Base-by-base conservation (phyloP, 805 yeast genomes). In the baker's yeast (Saccharomyces cerevisiae) region DNA sequence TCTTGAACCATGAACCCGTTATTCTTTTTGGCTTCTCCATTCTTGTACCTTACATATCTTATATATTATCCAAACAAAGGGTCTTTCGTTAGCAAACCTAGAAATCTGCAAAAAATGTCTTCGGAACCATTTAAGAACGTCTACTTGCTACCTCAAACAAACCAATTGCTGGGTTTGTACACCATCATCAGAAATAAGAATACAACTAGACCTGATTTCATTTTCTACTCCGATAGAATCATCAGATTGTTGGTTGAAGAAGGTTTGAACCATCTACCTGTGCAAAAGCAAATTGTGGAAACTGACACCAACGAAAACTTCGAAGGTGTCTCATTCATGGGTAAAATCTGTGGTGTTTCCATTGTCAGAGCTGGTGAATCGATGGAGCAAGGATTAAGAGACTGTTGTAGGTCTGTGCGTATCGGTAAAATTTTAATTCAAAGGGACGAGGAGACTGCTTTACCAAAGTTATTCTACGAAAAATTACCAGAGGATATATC, bases 341-440 rank as follows among this genome's bases (percentile, higher is more conserved):
- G 99, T 47, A 90, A 89, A 72, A 94, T 94, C 57, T 92, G 98
- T 70, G 99, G 99, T 60, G 99, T 94, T 41, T 89, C 97, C 17
- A 94, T 94, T 68, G 95, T 94, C 64, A 81, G 99, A 69, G 99
- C 99, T 4, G 99, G 99, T 61, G 99, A 94, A 72, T 86, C 96
- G 47, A 94, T 94, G 99, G 99, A 94, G 73, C 96, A 89, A 78
- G 99, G 98, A 32, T 77, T 94, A 59, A 83, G 99, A 70, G 98
- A 92, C 70, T 92, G 99, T 73, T 90, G 98, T 70, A 81, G 99
- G 60, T 86, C 96, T 10, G 99, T 94, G 41, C 80, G 98, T 67
- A 87, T 94, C 57, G 99, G 99, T 52, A 94, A 94, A 76, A 92
- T 94, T 62, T 77, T 94, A 67, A 94, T 94, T 63, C 99, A 94